phyloP scores from a whole-genome alignment of 495 filamentous ascomycete species.

The Achaetomiella virescens region DNA sequence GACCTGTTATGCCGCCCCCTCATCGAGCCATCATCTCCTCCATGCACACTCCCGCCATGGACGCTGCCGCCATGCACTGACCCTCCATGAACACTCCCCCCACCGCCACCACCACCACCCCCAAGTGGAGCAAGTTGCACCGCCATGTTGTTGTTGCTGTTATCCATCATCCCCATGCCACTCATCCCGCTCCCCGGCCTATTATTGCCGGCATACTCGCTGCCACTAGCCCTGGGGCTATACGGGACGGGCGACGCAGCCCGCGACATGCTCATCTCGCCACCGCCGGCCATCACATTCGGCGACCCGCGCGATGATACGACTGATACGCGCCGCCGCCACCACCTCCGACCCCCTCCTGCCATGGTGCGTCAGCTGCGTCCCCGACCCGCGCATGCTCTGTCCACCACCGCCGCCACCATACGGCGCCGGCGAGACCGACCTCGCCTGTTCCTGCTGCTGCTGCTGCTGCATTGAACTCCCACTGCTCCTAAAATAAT shows the following conservation, averaged over 20 bases:
- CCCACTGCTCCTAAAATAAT: neutral
- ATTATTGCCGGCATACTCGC: slow-evolving; percentile 2
- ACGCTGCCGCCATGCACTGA: neutral
- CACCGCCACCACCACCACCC: slow-evolving; percentile 12
- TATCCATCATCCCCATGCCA: slow-evolving; percentile 29
- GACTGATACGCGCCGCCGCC: neutral
- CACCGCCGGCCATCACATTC: neutral
- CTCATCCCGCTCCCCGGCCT: slow-evolving; percentile 33
- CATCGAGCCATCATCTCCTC: slow-evolving; percentile 47
- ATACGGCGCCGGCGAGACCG: neutral
- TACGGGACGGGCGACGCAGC: slow-evolving; percentile 54
- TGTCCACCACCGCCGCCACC: no score
- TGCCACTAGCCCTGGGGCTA: slow-evolving; percentile 6
- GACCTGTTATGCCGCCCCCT: slow-evolving; percentile 33
- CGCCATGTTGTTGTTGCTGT: slow-evolving; percentile 53
- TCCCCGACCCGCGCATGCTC: no score
- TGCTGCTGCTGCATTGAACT: slow-evolving; percentile 7
- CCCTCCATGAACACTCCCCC: neutral
- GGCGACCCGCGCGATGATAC: neutral
- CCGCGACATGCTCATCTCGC: slow-evolving; percentile 24
- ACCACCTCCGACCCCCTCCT: neutral
- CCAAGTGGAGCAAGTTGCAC: slow-evolving; percentile 61
- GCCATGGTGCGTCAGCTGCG: no score
- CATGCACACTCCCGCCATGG: slow-evolving; percentile 17
- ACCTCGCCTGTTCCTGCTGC: neutral